phyloP scores from a whole-genome alignment of 306 rosid species.

The Lathyrus tuberosus region DNA sequence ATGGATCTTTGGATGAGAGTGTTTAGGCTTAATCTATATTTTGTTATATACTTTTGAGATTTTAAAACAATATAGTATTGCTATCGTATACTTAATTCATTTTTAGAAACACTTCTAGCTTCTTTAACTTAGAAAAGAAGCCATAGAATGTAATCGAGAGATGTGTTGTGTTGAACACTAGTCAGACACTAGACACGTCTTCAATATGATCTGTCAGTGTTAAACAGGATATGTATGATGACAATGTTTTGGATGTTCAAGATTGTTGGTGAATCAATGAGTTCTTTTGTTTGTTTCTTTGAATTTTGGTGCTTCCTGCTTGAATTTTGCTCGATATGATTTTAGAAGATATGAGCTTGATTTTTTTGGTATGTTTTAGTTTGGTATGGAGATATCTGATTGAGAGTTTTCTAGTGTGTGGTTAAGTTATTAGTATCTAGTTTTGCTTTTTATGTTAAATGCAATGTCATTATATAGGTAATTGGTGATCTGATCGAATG shows the following conservation, averaged over 20 bases:
- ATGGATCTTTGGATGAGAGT: neutral
- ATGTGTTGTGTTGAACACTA: neutral
- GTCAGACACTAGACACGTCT: neutral
- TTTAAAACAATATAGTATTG: neutral
- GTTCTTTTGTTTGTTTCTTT: conserved; percentile 1
- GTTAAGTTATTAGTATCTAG: neutral
- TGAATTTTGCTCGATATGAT: neutral
- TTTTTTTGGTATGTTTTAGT: neutral
- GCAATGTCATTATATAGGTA: neutral
- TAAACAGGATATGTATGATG: neutral
- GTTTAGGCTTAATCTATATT: neutral
- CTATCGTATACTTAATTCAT: neutral
- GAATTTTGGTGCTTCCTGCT: neutral
- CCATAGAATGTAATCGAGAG: neutral
- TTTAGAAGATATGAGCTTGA: conserved; percentile 4
- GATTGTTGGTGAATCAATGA: neutral
- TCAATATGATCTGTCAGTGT: neutral
- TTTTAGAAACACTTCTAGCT: neutral
- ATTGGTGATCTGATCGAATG: conserved; percentile 10
- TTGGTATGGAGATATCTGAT: neutral
- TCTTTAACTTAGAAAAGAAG: neutral
- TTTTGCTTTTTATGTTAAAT: neutral
- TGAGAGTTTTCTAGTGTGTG: conserved; percentile 2
- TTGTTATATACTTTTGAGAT: neutral
- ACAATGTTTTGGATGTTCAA: conserved; percentile 12